Evolutionary conservation across 306 rosid genomes (phyloP), one percentile per base, ranked within the genome.

Genomic region (Echinosophora koreensis): DNA sequence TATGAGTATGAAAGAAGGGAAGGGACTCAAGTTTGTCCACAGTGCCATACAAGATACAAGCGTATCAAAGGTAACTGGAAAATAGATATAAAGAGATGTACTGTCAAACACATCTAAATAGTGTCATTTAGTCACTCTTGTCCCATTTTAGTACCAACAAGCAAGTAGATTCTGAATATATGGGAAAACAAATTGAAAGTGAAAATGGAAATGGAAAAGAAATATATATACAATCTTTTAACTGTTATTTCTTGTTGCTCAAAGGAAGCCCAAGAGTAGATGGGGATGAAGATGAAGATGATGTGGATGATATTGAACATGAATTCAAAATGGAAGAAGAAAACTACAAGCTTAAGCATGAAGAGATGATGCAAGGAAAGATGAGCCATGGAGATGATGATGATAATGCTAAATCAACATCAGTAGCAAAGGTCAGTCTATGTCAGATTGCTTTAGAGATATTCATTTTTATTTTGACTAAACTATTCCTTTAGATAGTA

Each of bases 281-380:
- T 63, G 97, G 99, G 69, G 99, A 95, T 57, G 99, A 95, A 0
- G 99, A 95, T 22, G 99, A 95, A 84, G 97, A 95, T 77, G 99
- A 80, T 71, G 77, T 90, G 64, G 99, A 95, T 77, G 99, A 95
- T 77, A 92, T 95, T 66, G 99, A 95, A 69, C 93, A 95, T 8
- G 99, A 95, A 80, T 95, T 95, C 83, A 88, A 90, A 66, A 81
- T 84, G 34, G 91, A 83, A 9, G 89, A 92, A 51, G 91, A 88
- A 69, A 81, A 46, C 78, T 73, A 79, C 77, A 86, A 80, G 73
- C 87, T 82, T 42, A 85, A 77, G 72, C 83, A 88, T 69, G 91
- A 85, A 34, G 91, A 87, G 35, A 79, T 90, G 88, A 93, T 82
- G 44, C 89, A 86, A 81, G 89, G 93, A 7, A 89, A 84, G 86